Conservation (phyloP, 2,329 filamentous ascomycete species). For the Aspergillus clavatus region DNA sequence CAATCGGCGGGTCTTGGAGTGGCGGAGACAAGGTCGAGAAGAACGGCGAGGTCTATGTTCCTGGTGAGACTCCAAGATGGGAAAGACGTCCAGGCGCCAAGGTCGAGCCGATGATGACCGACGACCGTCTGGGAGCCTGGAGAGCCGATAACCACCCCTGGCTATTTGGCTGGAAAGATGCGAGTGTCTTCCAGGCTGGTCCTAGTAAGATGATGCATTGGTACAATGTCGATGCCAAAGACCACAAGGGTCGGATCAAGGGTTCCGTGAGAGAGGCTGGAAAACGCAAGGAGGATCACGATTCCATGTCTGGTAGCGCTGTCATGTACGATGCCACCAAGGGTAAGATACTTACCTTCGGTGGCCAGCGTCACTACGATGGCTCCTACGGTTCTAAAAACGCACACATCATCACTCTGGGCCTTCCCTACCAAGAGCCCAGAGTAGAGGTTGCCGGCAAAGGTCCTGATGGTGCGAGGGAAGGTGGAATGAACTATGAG, state of each 20-base stretch:
- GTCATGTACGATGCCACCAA: slow-evolving; percentile 24
- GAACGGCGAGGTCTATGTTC: slow-evolving; percentile 54
- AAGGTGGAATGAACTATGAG: slow-evolving; percentile 45
- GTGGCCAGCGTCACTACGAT: slow-evolving; percentile 9
- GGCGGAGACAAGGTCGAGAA: slow-evolving; percentile 46
- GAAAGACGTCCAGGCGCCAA: slow-evolving; percentile 40
- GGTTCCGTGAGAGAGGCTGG: slow-evolving; percentile 35
- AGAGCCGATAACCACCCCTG: slow-evolving; percentile 29
- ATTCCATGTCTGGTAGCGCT: slow-evolving; percentile 12
- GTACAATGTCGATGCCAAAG: slow-evolving; percentile 44
- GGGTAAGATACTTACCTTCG: slow-evolving; percentile 32
- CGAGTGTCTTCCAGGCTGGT: slow-evolving; percentile 48
- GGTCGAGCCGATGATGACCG: slow-evolving; percentile 49
- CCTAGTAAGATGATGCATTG: slow-evolving; percentile 54
- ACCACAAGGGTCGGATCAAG: background rate
- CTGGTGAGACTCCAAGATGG: slow-evolving; percentile 43
- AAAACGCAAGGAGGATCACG: slow-evolving; percentile 30
- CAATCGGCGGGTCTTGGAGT: slow-evolving; percentile 55
- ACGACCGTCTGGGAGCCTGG: slow-evolving; percentile 46
- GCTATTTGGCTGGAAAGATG: slow-evolving; percentile 15
- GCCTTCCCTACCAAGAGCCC: slow-evolving; percentile 14
- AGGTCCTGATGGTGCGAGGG: slow-evolving; percentile 20
- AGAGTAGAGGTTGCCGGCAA: slow-evolving; percentile 10
- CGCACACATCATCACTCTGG: slow-evolving; percentile 50
- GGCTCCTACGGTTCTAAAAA: slow-evolving; percentile 39